Evolutionary conservation across 495 filamentous ascomycete genomes (phyloP), one percentile per base, ranked within the genome.

Genomic region (Neurospora sp.): DNA sequence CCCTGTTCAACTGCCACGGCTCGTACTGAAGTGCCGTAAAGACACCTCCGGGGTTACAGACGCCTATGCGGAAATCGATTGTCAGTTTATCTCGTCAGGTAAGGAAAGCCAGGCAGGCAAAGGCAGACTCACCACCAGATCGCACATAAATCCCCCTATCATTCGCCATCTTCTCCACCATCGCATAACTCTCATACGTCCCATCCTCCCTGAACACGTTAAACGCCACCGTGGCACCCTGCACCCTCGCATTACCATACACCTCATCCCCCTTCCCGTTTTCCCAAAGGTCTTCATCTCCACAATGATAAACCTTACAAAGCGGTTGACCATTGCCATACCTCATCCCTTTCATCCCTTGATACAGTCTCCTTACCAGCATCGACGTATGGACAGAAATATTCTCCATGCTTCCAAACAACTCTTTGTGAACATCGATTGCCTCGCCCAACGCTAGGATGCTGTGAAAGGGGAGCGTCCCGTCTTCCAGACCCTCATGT

Each of bases 401-500:
- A 45, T 80, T 82, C 42, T 84, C 82, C 84, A 92, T 90, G 10
- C 85, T 87, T 3, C 85, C 84, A 77, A 87, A 94, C 6, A 95
- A 78, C 42, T 81, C 82, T 39, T 80, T 75, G 76, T 94, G 92
- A 3, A 88, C 83, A n/a, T 87, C 84, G 38, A 95, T 87, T 5
- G 91, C 92, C 75, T 86, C 85, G 1, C 87, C 89, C 10, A 95
- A 85, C 1, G 90, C 91, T 37, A 93, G 78, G 74, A 94, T 93
- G 75, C 82, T 90, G 79, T 93, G 92, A 74, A 93, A 92, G n/a
- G 91, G 90, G 7, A 92, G 78, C 8, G 92, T 94, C 4, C 92
- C 92, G 79, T 95, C 92, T 75, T 94, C 92, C 2, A 94, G 84
- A 22, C 83, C 83, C 61, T 92, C 89, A 73, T 93, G 91, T 4